A percentile compares a stretch with the other conserved stretches of the same genome.
phyloP scores from a whole-genome alignment of 2,329 filamentous ascomycete genomes.

The Penicillium hordei region DNA sequence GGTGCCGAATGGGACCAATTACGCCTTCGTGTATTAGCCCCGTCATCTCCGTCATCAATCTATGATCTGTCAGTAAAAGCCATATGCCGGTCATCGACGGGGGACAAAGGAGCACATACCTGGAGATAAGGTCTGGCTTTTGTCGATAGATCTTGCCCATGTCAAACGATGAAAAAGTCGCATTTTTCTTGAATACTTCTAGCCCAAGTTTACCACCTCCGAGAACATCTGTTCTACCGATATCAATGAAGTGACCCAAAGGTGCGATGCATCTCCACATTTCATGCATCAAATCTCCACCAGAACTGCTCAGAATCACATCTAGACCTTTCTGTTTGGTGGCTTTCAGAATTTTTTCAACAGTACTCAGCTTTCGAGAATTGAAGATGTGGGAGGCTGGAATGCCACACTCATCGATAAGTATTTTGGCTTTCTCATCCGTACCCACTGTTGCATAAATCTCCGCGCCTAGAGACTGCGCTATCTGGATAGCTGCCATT shows the following conservation, averaged over 20 bases:
- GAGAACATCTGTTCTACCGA: slow-evolving; percentile 7
- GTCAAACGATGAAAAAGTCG: slow-evolving; percentile 9
- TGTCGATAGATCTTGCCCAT: not conserved
- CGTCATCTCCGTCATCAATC: too few species aligned
- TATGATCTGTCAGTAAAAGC: too few species aligned
- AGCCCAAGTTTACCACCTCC: slow-evolving; percentile 1
- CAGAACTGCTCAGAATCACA: slow-evolving; percentile 12
- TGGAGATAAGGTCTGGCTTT: too few species aligned
- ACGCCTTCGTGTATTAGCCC: not conserved
- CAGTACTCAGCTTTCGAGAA: not conserved
- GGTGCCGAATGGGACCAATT: not conserved
- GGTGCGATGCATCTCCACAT: slow-evolving; percentile 8
- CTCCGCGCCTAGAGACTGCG: not conserved
- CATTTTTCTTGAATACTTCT: slow-evolving; percentile 11
- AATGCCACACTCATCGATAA: not conserved
- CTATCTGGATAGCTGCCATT: not conserved
- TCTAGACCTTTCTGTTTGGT: slow-evolving; percentile 11
- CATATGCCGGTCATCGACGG: too few species aligned
- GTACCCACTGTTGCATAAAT: not conserved
- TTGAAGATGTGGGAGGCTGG: not conserved
- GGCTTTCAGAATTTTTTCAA: not conserved
- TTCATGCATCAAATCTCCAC: slow-evolving; percentile 7
- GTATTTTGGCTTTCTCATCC: not conserved
- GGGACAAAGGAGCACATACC: too few species aligned
- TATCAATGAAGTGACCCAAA: not conserved